These are phyloP conservation scores for Schwanniomyces vanrijiae DNA, from an alignment of 805 yeast genomes.

Conservation along the genomic window DNA sequence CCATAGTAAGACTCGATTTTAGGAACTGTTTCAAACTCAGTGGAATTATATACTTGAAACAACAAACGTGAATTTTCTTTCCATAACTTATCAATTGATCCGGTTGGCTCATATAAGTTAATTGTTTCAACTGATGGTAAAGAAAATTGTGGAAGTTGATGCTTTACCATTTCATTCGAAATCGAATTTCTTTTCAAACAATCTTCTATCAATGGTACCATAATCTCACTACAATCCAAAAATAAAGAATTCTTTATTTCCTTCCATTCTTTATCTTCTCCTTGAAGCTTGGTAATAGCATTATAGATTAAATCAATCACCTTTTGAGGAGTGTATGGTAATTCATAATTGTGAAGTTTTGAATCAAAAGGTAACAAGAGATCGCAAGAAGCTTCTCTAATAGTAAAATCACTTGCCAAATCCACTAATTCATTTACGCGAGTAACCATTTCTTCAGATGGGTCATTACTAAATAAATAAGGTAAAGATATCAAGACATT, in stretches of 20 bases:
- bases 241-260: conserved; percentile 31
- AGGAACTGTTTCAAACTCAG: conserved; percentile 61
- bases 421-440: conserved; percentile 48
- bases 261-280: conserved; percentile 41
- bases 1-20: conserved; percentile 36
- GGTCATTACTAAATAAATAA: conserved; percentile 51
- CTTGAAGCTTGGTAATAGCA: conserved; percentile 38
- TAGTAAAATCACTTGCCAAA: conserved; percentile 41
- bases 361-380: conserved; percentile 35
- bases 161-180: conserved; percentile 39
- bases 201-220: conserved; percentile 32
- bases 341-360: conserved; percentile 26
- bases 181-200: conserved; percentile 35
- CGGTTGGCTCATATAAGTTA: conserved; percentile 21
- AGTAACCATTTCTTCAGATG: conserved; percentile 22
- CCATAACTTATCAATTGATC: conserved; percentile 65
- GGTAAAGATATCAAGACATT: conserved; percentile 66
- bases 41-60: conserved; percentile 59
- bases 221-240: conserved; percentile 28
- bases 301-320: conserved; percentile 53
- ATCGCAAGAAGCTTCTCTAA: conserved; percentile 15
- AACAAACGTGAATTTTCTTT: conserved; percentile 52
- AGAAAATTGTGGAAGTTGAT: conserved; percentile 40
- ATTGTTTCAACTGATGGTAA: conserved; percentile 25
- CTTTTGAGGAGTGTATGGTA: conserved; percentile 53